Evolutionary conservation across 805 yeast species (phyloP).

Genomic region (Kluyveromyces wickerhamii): DNA sequence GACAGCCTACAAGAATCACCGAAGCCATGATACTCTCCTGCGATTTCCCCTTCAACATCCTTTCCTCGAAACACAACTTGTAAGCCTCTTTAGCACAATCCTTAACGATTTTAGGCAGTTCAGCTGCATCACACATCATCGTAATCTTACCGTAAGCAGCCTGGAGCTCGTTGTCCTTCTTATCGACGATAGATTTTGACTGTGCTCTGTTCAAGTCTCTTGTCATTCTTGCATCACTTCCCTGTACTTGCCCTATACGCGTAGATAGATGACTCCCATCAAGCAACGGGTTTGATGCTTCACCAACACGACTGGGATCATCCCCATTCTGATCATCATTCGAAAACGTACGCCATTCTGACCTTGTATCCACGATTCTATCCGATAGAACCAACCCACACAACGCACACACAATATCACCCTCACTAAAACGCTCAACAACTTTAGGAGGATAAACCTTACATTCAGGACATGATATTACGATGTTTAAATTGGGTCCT

Average conservation of each 20-base stretch:
- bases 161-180: slow-evolving; percentile 78
- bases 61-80: slow-evolving; percentile 82
- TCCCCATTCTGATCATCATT: slow-evolving; percentile 98
- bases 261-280: slow-evolving; percentile 91
- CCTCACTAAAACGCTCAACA: slow-evolving; percentile 91
- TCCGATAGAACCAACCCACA: slow-evolving; percentile 94
- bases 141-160: slow-evolving; percentile 87
- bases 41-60: slow-evolving; percentile 78
- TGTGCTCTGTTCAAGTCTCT: slow-evolving; percentile 88
- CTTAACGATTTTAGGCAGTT: slow-evolving; percentile 88
- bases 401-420: slow-evolving; percentile 96
- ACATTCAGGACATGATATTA: slow-evolving; percentile 92
- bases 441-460: slow-evolving; percentile 92
- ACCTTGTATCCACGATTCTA: slow-evolving; percentile 85
- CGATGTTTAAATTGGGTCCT: slow-evolving; percentile 83
- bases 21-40: slow-evolving; percentile 96
- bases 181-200: slow-evolving; percentile 75
- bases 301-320: slow-evolving; percentile 99
- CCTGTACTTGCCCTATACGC: slow-evolving; percentile 80
- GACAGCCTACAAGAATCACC: slow-evolving; percentile 86
- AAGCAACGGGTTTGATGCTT: slow-evolving; percentile 85
- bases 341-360: slow-evolving; percentile 98
- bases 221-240: slow-evolving; percentile 81
- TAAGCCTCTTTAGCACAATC: slow-evolving; percentile 97
- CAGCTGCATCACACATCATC: slow-evolving; percentile 95